Conservation (phyloP, 2,329 filamentous ascomycete species). For the Colletotrichum tamarilloi region DNA sequence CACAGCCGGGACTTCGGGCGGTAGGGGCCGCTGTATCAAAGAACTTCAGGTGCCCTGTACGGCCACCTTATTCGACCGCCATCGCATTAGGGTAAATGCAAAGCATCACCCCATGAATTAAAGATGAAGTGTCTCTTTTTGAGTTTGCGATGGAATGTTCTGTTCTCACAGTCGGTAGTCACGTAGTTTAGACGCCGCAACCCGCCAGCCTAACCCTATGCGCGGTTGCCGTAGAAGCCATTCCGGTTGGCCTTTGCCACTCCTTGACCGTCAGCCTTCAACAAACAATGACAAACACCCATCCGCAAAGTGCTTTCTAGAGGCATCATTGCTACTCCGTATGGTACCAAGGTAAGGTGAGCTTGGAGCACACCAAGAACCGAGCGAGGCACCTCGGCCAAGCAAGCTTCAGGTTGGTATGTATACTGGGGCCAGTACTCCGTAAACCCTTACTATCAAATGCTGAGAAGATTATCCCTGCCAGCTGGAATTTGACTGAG, state of each 20-base stretch:
- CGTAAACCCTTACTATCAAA: background rate
- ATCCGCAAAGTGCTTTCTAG: background rate
- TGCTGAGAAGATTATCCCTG: background rate
- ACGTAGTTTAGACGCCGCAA: background rate
- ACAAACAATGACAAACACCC: background rate
- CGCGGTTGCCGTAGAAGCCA: background rate
- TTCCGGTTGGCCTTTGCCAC: background rate
- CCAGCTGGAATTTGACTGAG: background rate
- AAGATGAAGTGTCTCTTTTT: background rate
- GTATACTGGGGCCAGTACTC: background rate
- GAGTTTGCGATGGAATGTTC: background rate
- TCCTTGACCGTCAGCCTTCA: background rate
- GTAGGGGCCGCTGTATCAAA: background rate
- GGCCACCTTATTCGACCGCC: background rate
- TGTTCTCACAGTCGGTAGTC: background rate
- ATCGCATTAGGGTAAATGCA: background rate
- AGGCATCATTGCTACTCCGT: background rate
- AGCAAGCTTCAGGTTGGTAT: background rate
- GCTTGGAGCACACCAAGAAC: background rate
- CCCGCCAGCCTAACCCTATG: background rate
- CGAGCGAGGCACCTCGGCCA: background rate
- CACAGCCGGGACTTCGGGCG: background rate
- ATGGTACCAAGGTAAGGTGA: background rate
- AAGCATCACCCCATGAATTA: background rate
- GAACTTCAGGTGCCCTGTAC: background rate